Evolutionary conservation across 805 yeast species (phyloP).

Genomic region (Starmerella vaccinii): DNA sequence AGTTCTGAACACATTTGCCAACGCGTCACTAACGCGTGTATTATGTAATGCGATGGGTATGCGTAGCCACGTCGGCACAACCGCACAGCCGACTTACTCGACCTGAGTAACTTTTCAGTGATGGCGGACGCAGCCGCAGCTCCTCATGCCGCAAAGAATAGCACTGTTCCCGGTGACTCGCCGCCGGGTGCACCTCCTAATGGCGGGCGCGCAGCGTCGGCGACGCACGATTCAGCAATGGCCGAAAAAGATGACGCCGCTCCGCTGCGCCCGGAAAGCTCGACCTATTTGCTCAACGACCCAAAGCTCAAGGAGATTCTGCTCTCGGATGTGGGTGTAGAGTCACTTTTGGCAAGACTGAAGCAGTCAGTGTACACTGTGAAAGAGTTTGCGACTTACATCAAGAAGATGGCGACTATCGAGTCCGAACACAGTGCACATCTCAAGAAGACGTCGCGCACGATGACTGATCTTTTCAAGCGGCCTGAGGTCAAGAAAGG

Average conservation of each 20-base stretch:
- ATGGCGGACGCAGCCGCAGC: conserved; percentile 9
- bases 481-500: conserved; percentile 45
- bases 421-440: conserved; percentile 74
- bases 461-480: conserved; percentile 43
- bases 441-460: conserved; percentile 56
- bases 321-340: conserved; percentile 48
- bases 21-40: conserved; percentile 4
- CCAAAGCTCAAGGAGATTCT: conserved; percentile 31
- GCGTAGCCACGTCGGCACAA: conserved; percentile 4
- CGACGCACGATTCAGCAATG: not conserved
- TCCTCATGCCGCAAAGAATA: not conserved
- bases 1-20: not conserved
- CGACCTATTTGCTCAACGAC: conserved; percentile 29
- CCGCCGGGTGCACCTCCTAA: not conserved
- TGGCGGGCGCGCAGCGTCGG: not conserved
- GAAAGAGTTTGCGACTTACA: conserved; percentile 71
- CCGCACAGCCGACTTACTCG: not conserved
- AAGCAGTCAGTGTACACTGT: conserved; percentile 73
- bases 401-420: conserved; percentile 64
- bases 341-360: conserved; percentile 56
- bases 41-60: conserved; percentile 1
- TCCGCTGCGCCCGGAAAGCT: conserved; percentile 19
- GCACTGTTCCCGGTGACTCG: not conserved
- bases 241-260: not conserved
- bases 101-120: conserved; percentile 3